Evolutionary conservation across 1,284 basidiomycete genomes (phyloP), one percentile per base, ranked within the genome.

Genomic region (Ustilago bromivora): DNA sequence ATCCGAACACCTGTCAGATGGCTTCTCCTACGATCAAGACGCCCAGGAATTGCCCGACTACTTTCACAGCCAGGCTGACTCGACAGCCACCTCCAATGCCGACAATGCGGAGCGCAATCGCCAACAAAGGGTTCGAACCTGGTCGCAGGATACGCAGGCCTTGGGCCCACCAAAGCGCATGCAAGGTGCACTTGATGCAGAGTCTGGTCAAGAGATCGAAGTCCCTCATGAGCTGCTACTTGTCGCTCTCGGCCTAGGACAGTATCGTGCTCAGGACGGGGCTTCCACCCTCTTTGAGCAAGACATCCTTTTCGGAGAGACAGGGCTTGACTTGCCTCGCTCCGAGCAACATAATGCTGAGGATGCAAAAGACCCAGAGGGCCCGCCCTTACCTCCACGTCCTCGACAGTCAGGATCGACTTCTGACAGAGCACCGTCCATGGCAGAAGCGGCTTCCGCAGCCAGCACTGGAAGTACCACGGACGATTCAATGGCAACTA

Each of bases 181-280:
- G 10, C 58, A 78, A 43, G 76, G 76, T 8, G 76, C 65, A 7
- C 58, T 78, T 61, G 76, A 78, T 43, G 31, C 58, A 15, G 61
- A 43, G 17, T 62, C 66, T 2, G 74, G 73, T 23, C 68, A 70
- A 40, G 76, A 76, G 17, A 70, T 82, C 40, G 75, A 82, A 43
- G 58, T 84, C 2, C 70, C 76, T 3, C 71, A 84, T 47, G 82
- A 84, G 58, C 65, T 84, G 0, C 68, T 83, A 3, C 67, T 84
- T 19, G 62, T 84, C 11, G 81, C 82, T 1, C 66, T 84, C 10
- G 82, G 82, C 0, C 61, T 84, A 3, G 82, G 82, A 6, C 81
- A 82, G 57, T 82, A 68, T 36, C 64, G 82, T 12, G 78, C 80
- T 19, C 74, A 79, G 60, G 80, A 84, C 49, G 81, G 79, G 4